These are phyloP conservation scores for Botryotinia narcissicola DNA, from an alignment of 2,329 filamentous ascomycete species.

Conservation along the genomic window DNA sequence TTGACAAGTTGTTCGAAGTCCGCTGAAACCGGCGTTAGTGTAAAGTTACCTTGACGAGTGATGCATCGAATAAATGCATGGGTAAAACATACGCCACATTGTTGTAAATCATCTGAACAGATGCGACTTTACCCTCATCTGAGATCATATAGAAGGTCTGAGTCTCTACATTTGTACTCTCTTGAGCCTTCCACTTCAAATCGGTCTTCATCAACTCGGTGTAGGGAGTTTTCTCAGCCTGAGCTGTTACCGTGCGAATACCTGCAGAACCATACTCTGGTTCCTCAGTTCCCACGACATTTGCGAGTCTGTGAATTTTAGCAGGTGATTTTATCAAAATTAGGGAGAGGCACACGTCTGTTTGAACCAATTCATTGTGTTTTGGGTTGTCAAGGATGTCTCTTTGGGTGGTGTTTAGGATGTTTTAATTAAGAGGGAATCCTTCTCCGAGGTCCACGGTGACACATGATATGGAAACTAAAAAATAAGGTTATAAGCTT, in stretches of 20 bases:
- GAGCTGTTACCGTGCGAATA: slow-evolving; percentile 80
- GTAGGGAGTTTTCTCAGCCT: slow-evolving; percentile 74
- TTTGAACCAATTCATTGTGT: slow-evolving; percentile 23
- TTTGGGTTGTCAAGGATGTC: slow-evolving; percentile 11
- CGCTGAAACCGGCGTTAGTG: slow-evolving; percentile 51
- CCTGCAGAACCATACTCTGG: slow-evolving; percentile 90
- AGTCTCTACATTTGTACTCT: slow-evolving; percentile 88
- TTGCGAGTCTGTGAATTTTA: slow-evolving; percentile 52
- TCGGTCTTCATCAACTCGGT: slow-evolving; percentile 76
- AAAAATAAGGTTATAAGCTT: not conserved
- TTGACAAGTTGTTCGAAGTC: slow-evolving; percentile 85
- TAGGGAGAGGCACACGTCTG: slow-evolving; percentile 20
- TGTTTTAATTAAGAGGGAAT: slow-evolving; percentile 8
- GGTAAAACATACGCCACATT: slow-evolving; percentile 76
- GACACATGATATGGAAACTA: slow-evolving; percentile 9
- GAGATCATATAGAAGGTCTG: slow-evolving; percentile 89
- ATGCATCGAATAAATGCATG: slow-evolving; percentile 29
- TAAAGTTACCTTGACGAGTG: not conserved
- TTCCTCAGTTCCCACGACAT: slow-evolving; percentile 94
- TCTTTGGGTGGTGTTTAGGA: slow-evolving; percentile 9
- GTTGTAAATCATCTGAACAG: slow-evolving; percentile 94
- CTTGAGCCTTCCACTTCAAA: slow-evolving; percentile 77
- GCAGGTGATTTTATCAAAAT: slow-evolving; percentile 4
- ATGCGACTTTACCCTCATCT: slow-evolving; percentile 71
- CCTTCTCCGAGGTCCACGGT: slow-evolving; percentile 14